Conservation (phyloP, 305 asterid species). For the Plantago lanceolata region DNA sequence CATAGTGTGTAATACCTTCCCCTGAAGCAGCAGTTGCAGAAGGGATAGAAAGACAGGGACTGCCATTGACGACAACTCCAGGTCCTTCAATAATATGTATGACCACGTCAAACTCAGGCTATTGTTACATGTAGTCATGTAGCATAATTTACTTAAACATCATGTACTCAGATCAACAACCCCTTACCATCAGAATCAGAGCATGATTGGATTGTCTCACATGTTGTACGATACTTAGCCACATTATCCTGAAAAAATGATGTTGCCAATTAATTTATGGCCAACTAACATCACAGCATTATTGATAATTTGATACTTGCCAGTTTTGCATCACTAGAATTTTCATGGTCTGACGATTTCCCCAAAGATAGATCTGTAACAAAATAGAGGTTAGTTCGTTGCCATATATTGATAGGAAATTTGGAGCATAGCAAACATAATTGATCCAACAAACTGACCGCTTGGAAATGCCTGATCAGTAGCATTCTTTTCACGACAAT, state of each 20-base stretch:
- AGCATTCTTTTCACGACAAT: slow-evolving; percentile 32
- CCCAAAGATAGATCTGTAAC: slow-evolving; percentile 38
- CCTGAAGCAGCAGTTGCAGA: slow-evolving; percentile 25
- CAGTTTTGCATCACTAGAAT: slow-evolving; percentile 29
- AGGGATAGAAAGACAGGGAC: slow-evolving; percentile 32
- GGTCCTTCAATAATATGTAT: slow-evolving; percentile 33
- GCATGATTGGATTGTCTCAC: slow-evolving; percentile 24
- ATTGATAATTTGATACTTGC: slow-evolving; percentile 31
- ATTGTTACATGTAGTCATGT: neutral
- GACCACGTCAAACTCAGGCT: slow-evolving; percentile 26
- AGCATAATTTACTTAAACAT: neutral
- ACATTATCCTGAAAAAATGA: slow-evolving; percentile 34
- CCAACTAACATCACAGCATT: neutral
- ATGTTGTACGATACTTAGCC: slow-evolving; percentile 25
- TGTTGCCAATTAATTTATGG: neutral
- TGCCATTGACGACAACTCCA: slow-evolving; percentile 35
- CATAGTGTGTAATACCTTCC: slow-evolving; percentile 39
- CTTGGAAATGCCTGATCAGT: slow-evolving; percentile 32
- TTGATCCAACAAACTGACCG: slow-evolving; percentile 35
- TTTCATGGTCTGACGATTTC: slow-evolving; percentile 30
- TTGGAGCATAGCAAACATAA: neutral
- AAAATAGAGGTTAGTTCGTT: neutral
- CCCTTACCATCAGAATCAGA: slow-evolving; percentile 51
- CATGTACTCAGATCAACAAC: slow-evolving; percentile 14
- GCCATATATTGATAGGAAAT: neutral